Evolutionary conservation across 164 flowering plant species (phyloP).

Genomic region (Hamamelis virginiana): DNA sequence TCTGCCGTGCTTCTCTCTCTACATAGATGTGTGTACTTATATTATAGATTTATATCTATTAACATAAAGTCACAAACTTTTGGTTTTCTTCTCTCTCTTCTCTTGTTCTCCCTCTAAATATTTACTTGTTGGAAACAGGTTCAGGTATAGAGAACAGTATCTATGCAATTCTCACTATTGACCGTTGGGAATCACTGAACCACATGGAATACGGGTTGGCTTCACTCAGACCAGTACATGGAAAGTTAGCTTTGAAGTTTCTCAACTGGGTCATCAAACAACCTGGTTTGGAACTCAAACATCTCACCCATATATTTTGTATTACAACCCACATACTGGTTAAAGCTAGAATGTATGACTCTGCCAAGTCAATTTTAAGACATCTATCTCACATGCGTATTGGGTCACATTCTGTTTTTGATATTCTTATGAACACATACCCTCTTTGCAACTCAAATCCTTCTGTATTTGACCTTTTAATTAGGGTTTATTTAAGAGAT

Average conservation of each 20-base stretch:
- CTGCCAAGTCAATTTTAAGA: conserved; percentile 51
- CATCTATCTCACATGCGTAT: conserved; percentile 39
- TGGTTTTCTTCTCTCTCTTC: neutral
- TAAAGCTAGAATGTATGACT: conserved; percentile 66
- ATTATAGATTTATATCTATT: too few species aligned
- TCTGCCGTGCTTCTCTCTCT: too few species aligned
- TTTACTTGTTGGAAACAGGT: conserved; percentile 20
- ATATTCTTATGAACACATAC: conserved; percentile 70
- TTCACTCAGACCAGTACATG: conserved; percentile 68
- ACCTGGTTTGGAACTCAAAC: conserved; percentile 59
- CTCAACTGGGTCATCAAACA: conserved; percentile 66
- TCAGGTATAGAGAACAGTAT: conserved; percentile 58
- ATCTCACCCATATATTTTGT: conserved; percentile 45
- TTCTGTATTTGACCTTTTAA: conserved; percentile 73
- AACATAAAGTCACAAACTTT: too few species aligned
- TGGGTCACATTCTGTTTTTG: conserved; percentile 43
- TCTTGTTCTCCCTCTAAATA: neutral
- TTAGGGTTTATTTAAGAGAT: conserved; percentile 55
- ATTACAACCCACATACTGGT: conserved; percentile 69
- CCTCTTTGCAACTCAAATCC: conserved; percentile 75
- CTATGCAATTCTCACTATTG: conserved; percentile 59
- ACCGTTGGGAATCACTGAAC: conserved; percentile 84
- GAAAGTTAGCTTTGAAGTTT: conserved; percentile 71
- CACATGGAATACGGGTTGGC: conserved; percentile 60
- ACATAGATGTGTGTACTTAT: too few species aligned